Evolutionary conservation across 2,329 filamentous ascomycete species (phyloP).

Genomic region (Arthrobotrys entomopaga): DNA sequence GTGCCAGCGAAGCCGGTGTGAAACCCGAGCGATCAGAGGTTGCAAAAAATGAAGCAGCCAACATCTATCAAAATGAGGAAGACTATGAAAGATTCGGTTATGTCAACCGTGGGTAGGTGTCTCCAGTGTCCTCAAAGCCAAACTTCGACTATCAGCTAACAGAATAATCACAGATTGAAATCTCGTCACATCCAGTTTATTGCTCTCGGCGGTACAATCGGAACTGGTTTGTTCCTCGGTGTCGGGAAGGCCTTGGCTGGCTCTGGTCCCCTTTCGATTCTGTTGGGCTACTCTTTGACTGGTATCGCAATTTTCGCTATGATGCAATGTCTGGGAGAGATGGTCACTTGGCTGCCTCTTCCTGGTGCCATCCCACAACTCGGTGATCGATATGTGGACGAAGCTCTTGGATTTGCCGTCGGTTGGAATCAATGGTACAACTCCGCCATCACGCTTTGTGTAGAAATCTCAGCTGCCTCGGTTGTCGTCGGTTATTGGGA

Average conservation of each 20-base stretch:
- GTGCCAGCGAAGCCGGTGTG: conserved; percentile 44
- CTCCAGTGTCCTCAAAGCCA: background rate
- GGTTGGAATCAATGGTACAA: conserved; percentile 74
- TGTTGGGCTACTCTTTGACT: conserved; percentile 76
- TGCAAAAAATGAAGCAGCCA: conserved; percentile 42
- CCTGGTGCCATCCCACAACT: conserved; percentile 58
- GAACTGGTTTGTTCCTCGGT: conserved; percentile 78
- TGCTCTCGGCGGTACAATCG: conserved; percentile 71
- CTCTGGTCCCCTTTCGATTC: conserved; percentile 73
- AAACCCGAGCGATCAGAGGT: conserved; percentile 42
- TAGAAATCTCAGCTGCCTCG: conserved; percentile 70
- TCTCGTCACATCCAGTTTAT: conserved; percentile 59
- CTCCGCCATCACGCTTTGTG: conserved; percentile 69
- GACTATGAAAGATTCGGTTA: conserved; percentile 58
- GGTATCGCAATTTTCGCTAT: conserved; percentile 79
- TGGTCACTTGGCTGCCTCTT: conserved; percentile 58
- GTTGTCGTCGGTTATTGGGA: conserved; percentile 73
- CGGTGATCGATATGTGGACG: conserved; percentile 57
- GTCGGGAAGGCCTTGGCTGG: conserved; percentile 72
- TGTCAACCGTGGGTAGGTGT: conserved; percentile 56
- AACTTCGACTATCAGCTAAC: conserved; percentile 4
- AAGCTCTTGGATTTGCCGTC: conserved; percentile 64
- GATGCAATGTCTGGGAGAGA: conserved; percentile 73
- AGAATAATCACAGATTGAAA: conserved; percentile 51
- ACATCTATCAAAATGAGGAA: conserved; percentile 43